Evolutionary conservation across 352 stramenopile species (phyloP).

Genomic region (Pythium monospermum): DNA sequence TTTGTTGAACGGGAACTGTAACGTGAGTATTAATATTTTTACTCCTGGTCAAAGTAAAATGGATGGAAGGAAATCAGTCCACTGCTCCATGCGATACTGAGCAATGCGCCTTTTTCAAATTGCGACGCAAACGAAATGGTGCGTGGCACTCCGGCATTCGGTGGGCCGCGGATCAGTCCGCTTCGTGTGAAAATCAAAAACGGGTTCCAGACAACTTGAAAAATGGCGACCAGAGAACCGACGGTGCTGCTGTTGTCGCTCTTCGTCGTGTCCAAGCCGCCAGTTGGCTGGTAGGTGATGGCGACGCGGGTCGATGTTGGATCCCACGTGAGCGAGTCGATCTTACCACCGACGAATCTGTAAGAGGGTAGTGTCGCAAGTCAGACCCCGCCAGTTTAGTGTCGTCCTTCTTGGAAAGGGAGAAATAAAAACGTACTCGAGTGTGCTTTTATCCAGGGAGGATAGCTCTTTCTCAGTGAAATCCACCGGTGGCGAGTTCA

Average conservation of each 20-base stretch:
- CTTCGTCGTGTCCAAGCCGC: too few relatives aligned
- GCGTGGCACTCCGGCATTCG: constrained; percentile 48
- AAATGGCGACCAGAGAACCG: constrained; percentile 60
- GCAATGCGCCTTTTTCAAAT: constrained; percentile 60
- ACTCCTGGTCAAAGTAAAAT: constrained; percentile 63
- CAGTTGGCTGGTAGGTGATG: constrained; percentile 55
- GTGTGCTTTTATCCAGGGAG: constrained; percentile 56
- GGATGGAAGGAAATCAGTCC: constrained; percentile 73
- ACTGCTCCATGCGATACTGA: constrained; percentile 75
- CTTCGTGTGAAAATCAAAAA: constrained; percentile 67
- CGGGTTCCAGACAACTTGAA: constrained; percentile 58
- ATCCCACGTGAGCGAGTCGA: constrained; percentile 65
- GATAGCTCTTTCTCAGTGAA: constrained; percentile 57
- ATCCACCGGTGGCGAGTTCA: constrained; percentile 64
- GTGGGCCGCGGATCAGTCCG: constrained; percentile 36
- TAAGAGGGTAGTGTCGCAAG: too few relatives aligned
- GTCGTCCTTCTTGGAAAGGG: too few relatives aligned
- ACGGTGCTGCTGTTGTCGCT: constrained; percentile 21
- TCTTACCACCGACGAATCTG: constrained; percentile 48
- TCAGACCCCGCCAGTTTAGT: too few relatives aligned
- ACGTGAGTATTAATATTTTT: background rate
- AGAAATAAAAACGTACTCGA: constrained; percentile 32
- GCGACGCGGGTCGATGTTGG: constrained; percentile 61
- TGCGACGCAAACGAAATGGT: constrained; percentile 59
- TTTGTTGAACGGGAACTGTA: background rate